Base-by-base conservation (phyloP, 1,284 basidiomycete genomes). In the Fistulinella staudtii region DNA sequence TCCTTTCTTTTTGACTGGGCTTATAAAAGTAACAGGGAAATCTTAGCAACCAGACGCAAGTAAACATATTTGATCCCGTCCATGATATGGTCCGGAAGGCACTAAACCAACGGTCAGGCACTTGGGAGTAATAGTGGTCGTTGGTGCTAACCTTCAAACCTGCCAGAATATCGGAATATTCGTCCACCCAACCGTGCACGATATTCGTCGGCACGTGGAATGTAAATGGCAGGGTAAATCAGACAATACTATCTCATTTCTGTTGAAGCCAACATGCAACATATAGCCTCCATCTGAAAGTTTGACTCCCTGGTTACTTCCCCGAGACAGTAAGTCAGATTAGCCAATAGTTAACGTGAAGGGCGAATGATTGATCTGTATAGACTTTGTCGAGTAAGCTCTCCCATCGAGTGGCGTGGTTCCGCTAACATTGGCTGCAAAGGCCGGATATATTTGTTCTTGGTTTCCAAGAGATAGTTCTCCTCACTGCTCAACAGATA, bases 391-490 rank as follows among this genome's bases (percentile, higher is more conserved):
- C 13, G 83, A 87, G 85, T 89, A 61, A 53, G 77, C 63, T 30
- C 21, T 36, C 11, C 33, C 21, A 3, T 27, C 8, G 15, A 38
- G 31, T 11, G 31, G 13, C 21, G 36, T 21, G 6, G 2, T 4
- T 5, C 31, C 24, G 9, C 33, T 59, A 28, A 58, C n/a, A 7
- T 25, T 11, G 2, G 21, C 30, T 35, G 10, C 36, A 23, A 48
- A 93, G 90, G 36, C 90, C 93, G 8, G 93, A 96, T 62, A 80
- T 97, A 47, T 85, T 95, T 60, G 84, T 84, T n/a, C 70, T 97
- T 24, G 91, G 89, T 1, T 97, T 99, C 60, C 96, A 99, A 67
- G 96, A 99, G 67, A 93, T 99, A 43, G 96, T 99, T 0, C 93
- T 93, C 29, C 76, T 99, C 33, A 97, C 91, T 6, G 92, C 96